These are phyloP conservation scores for Crotalaria pallida DNA, from an alignment of 306 rosid species.

Conservation along the genomic window DNA sequence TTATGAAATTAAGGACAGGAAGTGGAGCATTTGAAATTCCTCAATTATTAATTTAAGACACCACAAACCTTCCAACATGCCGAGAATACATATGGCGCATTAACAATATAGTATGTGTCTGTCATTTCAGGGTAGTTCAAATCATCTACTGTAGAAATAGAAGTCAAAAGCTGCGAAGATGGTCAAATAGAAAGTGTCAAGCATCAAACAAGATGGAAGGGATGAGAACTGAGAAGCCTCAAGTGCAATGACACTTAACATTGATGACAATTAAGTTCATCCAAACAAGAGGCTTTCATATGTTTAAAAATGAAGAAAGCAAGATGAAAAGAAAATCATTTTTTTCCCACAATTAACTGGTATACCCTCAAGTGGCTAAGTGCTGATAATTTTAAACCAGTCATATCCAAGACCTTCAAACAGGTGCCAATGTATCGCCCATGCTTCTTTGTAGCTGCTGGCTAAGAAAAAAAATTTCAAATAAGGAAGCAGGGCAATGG, in stretches of 20 bases:
- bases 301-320: not conserved
- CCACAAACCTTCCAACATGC: conserved; percentile 98
- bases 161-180: conserved; percentile 77
- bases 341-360: not conserved
- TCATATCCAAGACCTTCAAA: conserved; percentile 89
- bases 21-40: conserved; percentile 2
- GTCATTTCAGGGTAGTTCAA: conserved; percentile 98
- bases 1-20: not conserved
- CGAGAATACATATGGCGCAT: conserved; percentile 81
- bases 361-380: conserved; percentile 83
- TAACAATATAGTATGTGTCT: conserved; percentile 78
- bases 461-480: conserved; percentile 44
- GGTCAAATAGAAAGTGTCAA: conserved; percentile 27
- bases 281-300: not conserved
- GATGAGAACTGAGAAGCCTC: not conserved
- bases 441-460: conserved; percentile 59
- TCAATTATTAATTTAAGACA: not conserved
- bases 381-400: conserved; percentile 85
- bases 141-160: conserved; percentile 85
- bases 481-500: conserved; percentile 1
- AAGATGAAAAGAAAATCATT: not conserved
- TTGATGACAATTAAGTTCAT: not conserved
- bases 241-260: not conserved
- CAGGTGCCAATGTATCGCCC: conserved; percentile 79
- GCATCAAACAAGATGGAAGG: not conserved